phyloP scores from a whole-genome alignment of 1,284 basidiomycete species.

The Takashimella tepidaria region DNA sequence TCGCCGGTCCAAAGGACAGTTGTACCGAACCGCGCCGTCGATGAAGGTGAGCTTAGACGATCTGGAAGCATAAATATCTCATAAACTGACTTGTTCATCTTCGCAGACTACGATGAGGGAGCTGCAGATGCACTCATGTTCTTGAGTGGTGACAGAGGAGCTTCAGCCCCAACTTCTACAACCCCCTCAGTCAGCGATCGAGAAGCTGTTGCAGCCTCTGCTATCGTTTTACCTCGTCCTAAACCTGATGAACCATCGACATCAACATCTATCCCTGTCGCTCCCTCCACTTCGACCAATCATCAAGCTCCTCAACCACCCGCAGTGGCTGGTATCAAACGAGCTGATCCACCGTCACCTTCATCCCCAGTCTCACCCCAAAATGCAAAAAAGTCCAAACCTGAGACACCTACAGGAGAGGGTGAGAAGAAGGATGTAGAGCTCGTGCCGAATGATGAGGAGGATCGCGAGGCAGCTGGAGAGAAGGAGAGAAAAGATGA shows the following conservation, averaged over 20 bases:
- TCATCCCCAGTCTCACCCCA: neutral
- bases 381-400: neutral
- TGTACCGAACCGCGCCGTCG: constrained; percentile 26
- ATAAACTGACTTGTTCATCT: neutral
- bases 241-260: neutral
- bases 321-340: constrained; percentile 20
- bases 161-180: constrained; percentile 11
- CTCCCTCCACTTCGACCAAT: neutral
- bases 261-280: constrained; percentile 3
- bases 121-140: constrained; percentile 46
- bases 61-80: neutral
- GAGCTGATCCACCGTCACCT: constrained; percentile 30
- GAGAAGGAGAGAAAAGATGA: constrained; percentile 1
- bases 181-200: constrained; percentile 3
- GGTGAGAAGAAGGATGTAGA: neutral
- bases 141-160: constrained; percentile 37
- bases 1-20: neutral
- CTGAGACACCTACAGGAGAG: neutral
- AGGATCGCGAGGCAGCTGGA: neutral
- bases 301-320: constrained; percentile 10
- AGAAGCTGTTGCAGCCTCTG: neutral
- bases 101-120: constrained; percentile 46
- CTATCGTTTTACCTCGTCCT: neutral
- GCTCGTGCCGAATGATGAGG: constrained; percentile 1
- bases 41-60: constrained; percentile 37